These are phyloP conservation scores for Trichoderma lentiforme DNA, from an alignment of 2,329 filamentous ascomycete species.

Conservation along the genomic window DNA sequence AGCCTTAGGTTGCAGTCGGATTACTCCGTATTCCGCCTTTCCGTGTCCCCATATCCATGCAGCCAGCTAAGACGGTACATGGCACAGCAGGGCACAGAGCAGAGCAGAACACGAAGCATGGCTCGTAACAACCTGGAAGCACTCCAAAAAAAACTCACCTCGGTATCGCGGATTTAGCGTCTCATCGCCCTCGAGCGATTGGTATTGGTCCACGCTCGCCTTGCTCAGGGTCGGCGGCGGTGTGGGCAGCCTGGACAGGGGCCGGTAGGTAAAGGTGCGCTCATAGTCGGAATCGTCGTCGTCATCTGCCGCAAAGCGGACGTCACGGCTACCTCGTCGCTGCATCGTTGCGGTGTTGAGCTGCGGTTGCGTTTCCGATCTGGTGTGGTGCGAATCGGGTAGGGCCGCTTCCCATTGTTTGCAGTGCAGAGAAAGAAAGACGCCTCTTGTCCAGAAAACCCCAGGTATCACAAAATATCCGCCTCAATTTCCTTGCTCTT, in stretches of 20 bases:
- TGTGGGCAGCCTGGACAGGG: conserved; percentile 65
- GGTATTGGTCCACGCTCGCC: conserved; percentile 46
- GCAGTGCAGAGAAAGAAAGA: neutral
- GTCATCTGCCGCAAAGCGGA: conserved; percentile 18
- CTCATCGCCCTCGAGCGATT: conserved; percentile 45
- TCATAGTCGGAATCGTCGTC: conserved; percentile 38
- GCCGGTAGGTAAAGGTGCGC: conserved; percentile 60
- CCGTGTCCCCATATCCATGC: neutral
- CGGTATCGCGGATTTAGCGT: conserved; percentile 38
- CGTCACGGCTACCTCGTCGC: conserved; percentile 13
- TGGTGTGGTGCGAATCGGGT: neutral
- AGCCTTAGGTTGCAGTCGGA: neutral
- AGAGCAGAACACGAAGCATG: neutral
- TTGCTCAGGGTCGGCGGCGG: conserved; percentile 55
- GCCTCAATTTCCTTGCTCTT: neutral
- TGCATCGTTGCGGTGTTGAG: conserved; percentile 7
- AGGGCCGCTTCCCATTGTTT: conserved; percentile 16
- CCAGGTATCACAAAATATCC: neutral
- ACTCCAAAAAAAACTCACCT: conserved; percentile 31
- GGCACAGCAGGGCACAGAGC: neutral
- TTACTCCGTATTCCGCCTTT: neutral
- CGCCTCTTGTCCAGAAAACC: neutral
- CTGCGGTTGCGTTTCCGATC: conserved; percentile 3
- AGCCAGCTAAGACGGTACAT: neutral
- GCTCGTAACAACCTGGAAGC: neutral